Conservation (phyloP, 1,284 basidiomycete genomes). For the Rhizoctonia solani region DNA sequence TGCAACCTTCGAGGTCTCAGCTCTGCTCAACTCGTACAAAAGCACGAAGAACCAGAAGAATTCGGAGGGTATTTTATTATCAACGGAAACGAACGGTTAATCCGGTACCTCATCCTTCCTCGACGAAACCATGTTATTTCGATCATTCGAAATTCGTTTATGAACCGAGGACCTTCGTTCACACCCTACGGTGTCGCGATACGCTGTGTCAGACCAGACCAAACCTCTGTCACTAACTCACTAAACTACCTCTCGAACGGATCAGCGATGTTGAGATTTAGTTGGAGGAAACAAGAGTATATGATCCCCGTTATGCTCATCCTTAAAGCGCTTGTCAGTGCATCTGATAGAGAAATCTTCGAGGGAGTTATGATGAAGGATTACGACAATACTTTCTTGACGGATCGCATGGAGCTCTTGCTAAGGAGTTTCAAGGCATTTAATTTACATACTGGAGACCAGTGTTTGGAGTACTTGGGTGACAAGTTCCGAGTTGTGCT, state of each 20-base stretch:
- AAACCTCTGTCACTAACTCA: conserved; percentile 91
- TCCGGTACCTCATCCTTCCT: conserved; percentile 93
- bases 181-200: conserved; percentile 95
- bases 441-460: conserved; percentile 84
- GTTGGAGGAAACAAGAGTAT: conserved; percentile 98
- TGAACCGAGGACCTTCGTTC: conserved; percentile 93
- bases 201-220: conserved; percentile 89
- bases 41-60: conserved; percentile 96
- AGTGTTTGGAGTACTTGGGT: conserved; percentile 96
- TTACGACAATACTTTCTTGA: conserved; percentile 96
- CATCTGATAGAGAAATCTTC: conserved; percentile 97
- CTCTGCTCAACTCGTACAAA: conserved; percentile 83
- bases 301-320: conserved; percentile 98
- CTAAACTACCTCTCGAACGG: conserved; percentile 98
- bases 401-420: conserved; percentile 98
- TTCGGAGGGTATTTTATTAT: conserved; percentile 99
- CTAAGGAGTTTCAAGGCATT: conserved; percentile 96
- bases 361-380: conserved; percentile 98
- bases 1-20: conserved; percentile 89
- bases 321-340: conserved; percentile 92
- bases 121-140: conserved; percentile 89
- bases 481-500: conserved; percentile 96
- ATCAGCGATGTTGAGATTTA: conserved; percentile 93
- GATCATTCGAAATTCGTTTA: conserved; percentile 83
- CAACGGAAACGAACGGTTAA: conserved; percentile 98